Evolutionary conservation across 352 stramenopile species (phyloP).

Genomic region (Lagenidium sp.): DNA sequence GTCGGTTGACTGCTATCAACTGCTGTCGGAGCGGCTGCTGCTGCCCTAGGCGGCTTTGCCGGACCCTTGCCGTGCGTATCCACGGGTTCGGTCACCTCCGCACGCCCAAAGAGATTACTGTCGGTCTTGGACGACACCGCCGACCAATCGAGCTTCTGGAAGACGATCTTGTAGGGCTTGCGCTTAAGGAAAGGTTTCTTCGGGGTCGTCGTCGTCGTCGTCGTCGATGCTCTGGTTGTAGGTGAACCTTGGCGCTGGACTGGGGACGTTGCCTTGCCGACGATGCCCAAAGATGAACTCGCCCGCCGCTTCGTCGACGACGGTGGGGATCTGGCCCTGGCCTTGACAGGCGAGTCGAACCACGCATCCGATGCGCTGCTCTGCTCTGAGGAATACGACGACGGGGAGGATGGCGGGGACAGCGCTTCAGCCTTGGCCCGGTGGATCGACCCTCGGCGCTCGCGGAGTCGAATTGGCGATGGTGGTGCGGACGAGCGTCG

Average conservation of each 20-base stretch:
- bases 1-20: not conserved
- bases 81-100: not conserved
- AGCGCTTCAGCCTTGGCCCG: slow-evolving; percentile 36
- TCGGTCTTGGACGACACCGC: slow-evolving; percentile 44
- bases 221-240: not conserved
- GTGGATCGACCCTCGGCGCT: too few relatives aligned
- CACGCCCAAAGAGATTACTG: slow-evolving; percentile 23
- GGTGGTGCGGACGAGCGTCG: slow-evolving; percentile 1
- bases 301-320: not conserved
- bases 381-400: slow-evolving; percentile 27
- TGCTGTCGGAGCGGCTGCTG: not conserved
- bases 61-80: not conserved
- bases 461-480: slow-evolving; percentile 14
- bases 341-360: slow-evolving; percentile 2
- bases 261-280: too few relatives aligned
- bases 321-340: not conserved
- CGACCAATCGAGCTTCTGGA: slow-evolving; percentile 54
- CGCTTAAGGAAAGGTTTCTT: slow-evolving; percentile 42
- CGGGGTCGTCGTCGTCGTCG: slow-evolving; percentile 1
- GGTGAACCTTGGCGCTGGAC: not conserved
- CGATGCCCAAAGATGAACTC: not conserved
- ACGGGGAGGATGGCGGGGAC: slow-evolving; percentile 42
- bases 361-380: slow-evolving; percentile 3
- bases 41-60: not conserved
- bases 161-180: slow-evolving; percentile 65